These are phyloP conservation scores for Closterium sp. DNA, from an alignment of 139 green algal species.

Conservation along the genomic window DNA sequence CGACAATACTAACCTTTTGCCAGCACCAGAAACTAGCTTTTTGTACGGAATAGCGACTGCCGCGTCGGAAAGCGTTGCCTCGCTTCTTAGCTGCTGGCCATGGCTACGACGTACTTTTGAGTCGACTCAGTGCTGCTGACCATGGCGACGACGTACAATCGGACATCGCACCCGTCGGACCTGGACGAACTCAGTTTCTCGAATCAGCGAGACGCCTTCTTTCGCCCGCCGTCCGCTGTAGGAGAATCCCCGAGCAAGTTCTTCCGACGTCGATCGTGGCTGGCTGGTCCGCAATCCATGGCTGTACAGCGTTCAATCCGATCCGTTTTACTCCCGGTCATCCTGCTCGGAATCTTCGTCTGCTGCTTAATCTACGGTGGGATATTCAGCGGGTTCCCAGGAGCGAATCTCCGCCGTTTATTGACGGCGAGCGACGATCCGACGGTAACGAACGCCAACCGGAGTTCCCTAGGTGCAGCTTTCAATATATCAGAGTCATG, in stretches of 20 bases:
- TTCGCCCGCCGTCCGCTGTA: not conserved
- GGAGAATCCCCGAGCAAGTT: not conserved
- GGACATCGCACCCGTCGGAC: no score
- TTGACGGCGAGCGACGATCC: not conserved
- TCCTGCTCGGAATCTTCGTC: not conserved
- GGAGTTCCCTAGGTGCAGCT: not conserved
- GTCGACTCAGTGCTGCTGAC: no score
- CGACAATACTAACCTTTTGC: no score
- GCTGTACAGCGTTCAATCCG: not conserved
- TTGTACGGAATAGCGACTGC: no score
- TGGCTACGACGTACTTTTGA: no score
- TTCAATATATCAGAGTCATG: not conserved
- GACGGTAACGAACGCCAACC: not conserved
- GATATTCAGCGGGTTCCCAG: not conserved
- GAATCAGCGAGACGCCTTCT: not conserved
- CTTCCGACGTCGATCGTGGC: not conserved
- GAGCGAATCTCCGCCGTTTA: not conserved
- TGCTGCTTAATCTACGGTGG: not conserved
- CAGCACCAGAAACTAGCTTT: no score
- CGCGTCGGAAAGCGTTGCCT: no score
- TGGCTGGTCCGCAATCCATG: not conserved
- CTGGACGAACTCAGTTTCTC: no score
- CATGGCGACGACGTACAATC: not conserved
- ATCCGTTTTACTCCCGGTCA: not conserved
- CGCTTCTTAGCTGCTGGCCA: no score